Evolutionary conservation across 371 early-diverging fungal species (phyloP).

Genomic region (Basidiobolus meristosporus): DNA sequence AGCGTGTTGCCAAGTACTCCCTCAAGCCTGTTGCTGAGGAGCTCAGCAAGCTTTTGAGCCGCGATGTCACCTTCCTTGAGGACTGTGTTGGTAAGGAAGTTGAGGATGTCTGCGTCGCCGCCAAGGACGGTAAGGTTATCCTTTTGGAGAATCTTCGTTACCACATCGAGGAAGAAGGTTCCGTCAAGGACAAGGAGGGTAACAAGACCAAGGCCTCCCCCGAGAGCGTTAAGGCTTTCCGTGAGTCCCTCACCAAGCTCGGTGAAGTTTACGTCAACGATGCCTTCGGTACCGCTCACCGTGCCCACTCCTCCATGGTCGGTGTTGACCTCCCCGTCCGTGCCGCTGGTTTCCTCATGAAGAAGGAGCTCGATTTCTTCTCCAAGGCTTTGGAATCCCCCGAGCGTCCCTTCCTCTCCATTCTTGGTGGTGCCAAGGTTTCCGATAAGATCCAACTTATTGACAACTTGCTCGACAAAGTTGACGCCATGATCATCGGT

Average conservation of each 20-base stretch:
- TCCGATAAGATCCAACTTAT: conserved; percentile 97
- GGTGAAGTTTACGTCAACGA: conserved; percentile 97
- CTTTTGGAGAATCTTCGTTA: conserved; percentile 96
- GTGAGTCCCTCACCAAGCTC: conserved; percentile 74
- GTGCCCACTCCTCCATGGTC: conserved; percentile 92
- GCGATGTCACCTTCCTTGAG: conserved; percentile 75
- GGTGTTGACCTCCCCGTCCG: conserved; percentile 80
- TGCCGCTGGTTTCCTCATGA: conserved; percentile 95
- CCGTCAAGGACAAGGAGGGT: conserved; percentile 73
- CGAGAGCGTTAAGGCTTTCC: conserved; percentile 66
- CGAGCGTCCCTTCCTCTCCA: conserved; percentile 88
- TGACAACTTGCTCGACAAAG: conserved; percentile 86
- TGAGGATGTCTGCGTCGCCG: conserved; percentile 58
- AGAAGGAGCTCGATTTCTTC: conserved; percentile 97
- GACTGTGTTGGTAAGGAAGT: conserved; percentile 88
- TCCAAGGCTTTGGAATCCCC: conserved; percentile 88
- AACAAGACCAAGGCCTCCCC: conserved; percentile 80
- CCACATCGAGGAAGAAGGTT: conserved; percentile 97
- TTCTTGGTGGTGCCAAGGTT: conserved; percentile 97
- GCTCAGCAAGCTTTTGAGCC: conserved; percentile 56
- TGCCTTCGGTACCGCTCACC: conserved; percentile 98
- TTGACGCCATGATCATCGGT: conserved; percentile 76
- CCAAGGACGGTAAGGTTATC: conserved; percentile 62
- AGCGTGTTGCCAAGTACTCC: conserved; percentile 71
- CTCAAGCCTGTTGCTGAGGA: conserved; percentile 85